phyloP scores from a whole-genome alignment of 306 rosid genomes.

The Cicer cuneatum region DNA sequence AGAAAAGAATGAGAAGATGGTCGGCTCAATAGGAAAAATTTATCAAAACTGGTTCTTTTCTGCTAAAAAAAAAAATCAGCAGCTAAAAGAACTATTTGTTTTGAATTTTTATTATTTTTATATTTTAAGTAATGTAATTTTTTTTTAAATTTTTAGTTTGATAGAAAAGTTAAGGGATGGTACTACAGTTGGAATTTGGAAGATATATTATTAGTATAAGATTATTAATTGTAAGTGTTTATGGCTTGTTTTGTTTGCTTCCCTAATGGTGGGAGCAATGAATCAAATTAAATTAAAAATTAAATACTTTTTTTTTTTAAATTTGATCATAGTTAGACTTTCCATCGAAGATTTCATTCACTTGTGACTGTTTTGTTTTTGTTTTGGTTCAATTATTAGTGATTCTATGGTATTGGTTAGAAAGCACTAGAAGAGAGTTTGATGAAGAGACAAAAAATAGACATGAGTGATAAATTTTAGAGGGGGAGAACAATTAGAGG shows the following conservation, averaged over 20 bases:
- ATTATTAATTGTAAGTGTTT: constrained; percentile 39
- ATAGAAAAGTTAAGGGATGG: constrained; percentile 52
- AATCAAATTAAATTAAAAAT: constrained; percentile 17
- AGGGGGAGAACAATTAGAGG: constrained; percentile 45
- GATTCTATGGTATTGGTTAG: constrained; percentile 44
- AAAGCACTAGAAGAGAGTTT: constrained; percentile 32
- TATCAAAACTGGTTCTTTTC: not conserved
- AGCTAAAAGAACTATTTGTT: constrained; percentile 38
- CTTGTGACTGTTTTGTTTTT: not conserved
- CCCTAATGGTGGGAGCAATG: constrained; percentile 49
- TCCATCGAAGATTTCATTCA: not conserved
- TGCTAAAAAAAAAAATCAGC: constrained; percentile 70
- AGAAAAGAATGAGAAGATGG: not conserved
- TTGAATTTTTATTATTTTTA: constrained; percentile 21
- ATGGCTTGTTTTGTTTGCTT: constrained; percentile 32
- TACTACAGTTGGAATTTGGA: constrained; percentile 50
- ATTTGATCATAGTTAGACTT: not conserved
- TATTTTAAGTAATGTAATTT: constrained; percentile 44
- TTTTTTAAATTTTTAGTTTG: constrained; percentile 35
- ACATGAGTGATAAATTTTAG: constrained; percentile 49
- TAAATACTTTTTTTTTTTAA: not conserved
- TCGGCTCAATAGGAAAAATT: constrained; percentile 9
- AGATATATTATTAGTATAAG: constrained; percentile 43
- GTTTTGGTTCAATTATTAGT: constrained; percentile 45
- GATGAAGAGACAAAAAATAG: constrained; percentile 42